Evolutionary conservation across 441 rosid species (phyloP), one percentile per base, ranked within the genome.

Genomic region (Brassica balearica): DNA sequence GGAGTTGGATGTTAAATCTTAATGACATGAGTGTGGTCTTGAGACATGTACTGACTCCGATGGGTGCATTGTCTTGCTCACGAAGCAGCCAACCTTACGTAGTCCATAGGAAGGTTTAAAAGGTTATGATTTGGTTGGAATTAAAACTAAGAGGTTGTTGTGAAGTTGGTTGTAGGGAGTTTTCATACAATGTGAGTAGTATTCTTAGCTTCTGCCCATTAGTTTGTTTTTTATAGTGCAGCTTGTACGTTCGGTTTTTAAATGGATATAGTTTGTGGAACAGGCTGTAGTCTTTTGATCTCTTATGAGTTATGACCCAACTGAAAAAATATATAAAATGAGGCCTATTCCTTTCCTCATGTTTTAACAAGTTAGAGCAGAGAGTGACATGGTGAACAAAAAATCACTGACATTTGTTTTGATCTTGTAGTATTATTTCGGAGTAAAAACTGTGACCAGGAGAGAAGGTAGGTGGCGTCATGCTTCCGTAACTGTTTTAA

Each of bases 11-110:
- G 74, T 84, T 77, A 88, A 91, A 75, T 76, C 82, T 12, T 72
- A 2, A 59, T 92, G 98, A 86, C 85, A 84, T 51, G 92, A 90
- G 58, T 92, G 90, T 65, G 92, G 96, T 71, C 92, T 94, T 12
- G 79, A 88, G 85, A 86, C 84, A 41, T 77, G 68, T 62, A 51
- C 74, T 2, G 95, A 94, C 71, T 86, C 85, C 32, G 74, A 67
- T 23, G 94, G 95, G 82, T 85, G 84, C 73, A 88, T 74, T 80
- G 83, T 19, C 19, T 78, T 94, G 74, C 90, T 90, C 3, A 79
- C 88, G 19, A 94, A 89, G 84, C 98, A 94, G 81, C 29, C 87
- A 74, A 89, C 84, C 17, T 88, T 94, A 69, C 74, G 74, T 36
- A 65, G 9, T 55, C 93, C 97, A 1, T 78, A 84, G 86, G 85